Evolutionary conservation across 805 yeast genomes (phyloP), one percentile per base, ranked within the genome.

Genomic region (Yarrowia sp.): DNA sequence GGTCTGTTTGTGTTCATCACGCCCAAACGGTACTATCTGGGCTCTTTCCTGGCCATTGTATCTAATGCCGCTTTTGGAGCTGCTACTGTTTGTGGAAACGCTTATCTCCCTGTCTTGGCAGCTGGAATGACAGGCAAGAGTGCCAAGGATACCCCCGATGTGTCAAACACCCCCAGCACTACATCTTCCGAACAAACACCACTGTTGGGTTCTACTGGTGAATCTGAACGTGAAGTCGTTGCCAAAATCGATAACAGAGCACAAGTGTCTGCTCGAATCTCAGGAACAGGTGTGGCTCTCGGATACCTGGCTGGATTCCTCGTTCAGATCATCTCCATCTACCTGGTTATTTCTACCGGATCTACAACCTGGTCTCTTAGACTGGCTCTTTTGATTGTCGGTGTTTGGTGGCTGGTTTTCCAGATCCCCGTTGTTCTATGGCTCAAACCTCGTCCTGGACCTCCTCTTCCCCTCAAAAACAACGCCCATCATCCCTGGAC

Each of bases 11-110:
- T 80, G 61, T 67, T 76, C 3, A 71, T 83, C 13, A 69, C 75
- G 1, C 73, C 78, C 0, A 69, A 72, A 36, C 79, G 80, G 47
- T 84, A 81, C 71, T 83, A 84, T 65, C 67, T 79, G n/a, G 85
- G 87, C 0, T 74, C 87, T 0, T 22, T 83, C 0, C 74, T 86
- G 14, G 87, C 89, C 14, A 80, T 88, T 6, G 57, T 85, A 0
- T 87, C 90, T 1, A 89, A 87, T 70, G 79, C 87, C 14, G 83
- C 88, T 22, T 89, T 84, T 74, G 96, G 96, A 0, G 90, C 88
- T 8, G 90, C 87, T 2, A 86, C 86, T 65, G 93, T 89, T 10
- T 87, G 92, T 68, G 92, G 92, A 7, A 89, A 89, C 73, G 86
- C 95, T 1, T 83, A 84, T 68, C 73, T 89, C 47, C 92, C 95